These are phyloP conservation scores for Pythium angustatum DNA, from an alignment of 352 stramenopile species.

Conservation along the genomic window DNA sequence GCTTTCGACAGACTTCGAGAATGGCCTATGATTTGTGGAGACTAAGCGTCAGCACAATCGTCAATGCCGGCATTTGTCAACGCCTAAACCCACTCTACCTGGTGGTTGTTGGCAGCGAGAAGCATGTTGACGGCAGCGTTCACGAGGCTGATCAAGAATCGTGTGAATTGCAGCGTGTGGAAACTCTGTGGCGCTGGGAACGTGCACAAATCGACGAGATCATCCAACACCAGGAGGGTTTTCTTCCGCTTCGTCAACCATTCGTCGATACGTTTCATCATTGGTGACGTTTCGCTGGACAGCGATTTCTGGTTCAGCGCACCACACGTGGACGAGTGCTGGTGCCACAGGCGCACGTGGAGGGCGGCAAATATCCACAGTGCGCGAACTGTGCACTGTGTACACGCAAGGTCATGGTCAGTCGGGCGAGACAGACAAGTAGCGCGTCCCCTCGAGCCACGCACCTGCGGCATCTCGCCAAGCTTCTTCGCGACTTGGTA, in stretches of 20 bases:
- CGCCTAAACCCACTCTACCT: slow-evolving; percentile 17
- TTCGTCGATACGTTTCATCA: slow-evolving; percentile 3
- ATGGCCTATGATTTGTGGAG: slow-evolving; percentile 1
- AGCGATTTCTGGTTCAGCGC: slow-evolving; percentile 6
- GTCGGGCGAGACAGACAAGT: neutral
- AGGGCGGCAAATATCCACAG: slow-evolving; percentile 46
- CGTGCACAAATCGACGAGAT: slow-evolving; percentile 29
- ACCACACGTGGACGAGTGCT: slow-evolving; percentile 34
- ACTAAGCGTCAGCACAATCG: neutral
- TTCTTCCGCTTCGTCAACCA: neutral
- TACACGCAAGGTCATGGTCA: neutral
- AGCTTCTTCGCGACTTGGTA: slow-evolving; percentile 83
- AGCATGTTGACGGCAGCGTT: slow-evolving; percentile 26
- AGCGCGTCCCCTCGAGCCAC: slow-evolving; percentile 30
- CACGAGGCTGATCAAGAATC: slow-evolving; percentile 41
- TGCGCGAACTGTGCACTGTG: slow-evolving; percentile 22
- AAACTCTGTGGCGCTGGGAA: slow-evolving; percentile 44
- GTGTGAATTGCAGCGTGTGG: slow-evolving; percentile 48
- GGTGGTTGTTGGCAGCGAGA: slow-evolving; percentile 9
- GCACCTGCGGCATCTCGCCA: slow-evolving; percentile 48
- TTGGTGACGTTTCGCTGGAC: slow-evolving; percentile 2
- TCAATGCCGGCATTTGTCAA: slow-evolving; percentile 21
- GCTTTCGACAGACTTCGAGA: neutral
- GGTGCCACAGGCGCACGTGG: slow-evolving; percentile 55
- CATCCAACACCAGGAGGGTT: slow-evolving; percentile 1